Evolutionary conservation across 1,284 basidiomycete species (phyloP).

Genomic region (Pterulicium gracile): DNA sequence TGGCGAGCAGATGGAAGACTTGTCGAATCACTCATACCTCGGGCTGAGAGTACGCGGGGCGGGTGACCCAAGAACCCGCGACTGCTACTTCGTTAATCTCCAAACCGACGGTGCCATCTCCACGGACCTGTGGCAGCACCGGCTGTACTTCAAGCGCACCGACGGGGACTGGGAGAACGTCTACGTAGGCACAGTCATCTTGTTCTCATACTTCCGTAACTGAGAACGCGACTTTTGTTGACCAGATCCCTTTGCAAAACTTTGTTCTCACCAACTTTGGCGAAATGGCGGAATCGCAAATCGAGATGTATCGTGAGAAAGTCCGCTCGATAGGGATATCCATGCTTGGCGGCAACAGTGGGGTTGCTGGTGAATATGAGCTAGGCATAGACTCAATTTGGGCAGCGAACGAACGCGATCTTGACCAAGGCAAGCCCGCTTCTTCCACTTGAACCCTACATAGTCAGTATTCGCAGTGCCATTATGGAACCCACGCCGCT

Average conservation of each 20-base stretch:
- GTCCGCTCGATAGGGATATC: constrained; percentile 79
- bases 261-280: constrained; percentile 83
- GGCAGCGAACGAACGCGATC: constrained; percentile 44
- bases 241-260: constrained; percentile 68
- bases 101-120: constrained; percentile 75
- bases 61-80: constrained; percentile 59
- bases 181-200: constrained; percentile 40
- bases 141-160: constrained; percentile 62
- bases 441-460: not conserved
- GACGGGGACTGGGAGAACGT: constrained; percentile 81
- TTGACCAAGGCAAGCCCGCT: not conserved
- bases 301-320: constrained; percentile 66
- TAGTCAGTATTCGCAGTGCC: not conserved
- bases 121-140: constrained; percentile 84
- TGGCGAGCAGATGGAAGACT: constrained; percentile 73
- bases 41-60: constrained; percentile 65
- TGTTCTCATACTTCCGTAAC: constrained; percentile 2
- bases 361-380: constrained; percentile 61
- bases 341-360: constrained; percentile 68
- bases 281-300: constrained; percentile 55
- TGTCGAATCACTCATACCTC: constrained; percentile 69
- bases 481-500: no score
- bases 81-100: constrained; percentile 81
- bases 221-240: constrained; percentile 1
- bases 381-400: constrained; percentile 65